phyloP scores from a whole-genome alignment of 1,284 basidiomycete species.

The Chalciporus sp. region DNA sequence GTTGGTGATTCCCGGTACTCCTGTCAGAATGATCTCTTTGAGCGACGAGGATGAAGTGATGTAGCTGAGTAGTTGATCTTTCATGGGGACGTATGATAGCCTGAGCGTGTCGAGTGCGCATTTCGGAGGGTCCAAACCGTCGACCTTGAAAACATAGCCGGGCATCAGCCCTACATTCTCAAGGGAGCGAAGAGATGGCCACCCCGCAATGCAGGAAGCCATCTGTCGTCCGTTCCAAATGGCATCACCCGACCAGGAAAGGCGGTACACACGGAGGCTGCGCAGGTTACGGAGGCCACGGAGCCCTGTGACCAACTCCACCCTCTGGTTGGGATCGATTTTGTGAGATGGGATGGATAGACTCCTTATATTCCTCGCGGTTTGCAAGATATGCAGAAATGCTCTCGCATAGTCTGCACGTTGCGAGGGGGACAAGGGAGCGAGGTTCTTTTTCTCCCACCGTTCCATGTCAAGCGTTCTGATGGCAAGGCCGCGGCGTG shows the following conservation, averaged over 20 bases:
- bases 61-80: neutral
- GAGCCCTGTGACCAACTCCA: too few relatives aligned
- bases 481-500: too few relatives aligned
- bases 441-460: too few relatives aligned
- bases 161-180: neutral
- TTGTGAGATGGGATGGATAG: neutral
- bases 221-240: neutral
- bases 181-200: neutral
- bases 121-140: neutral
- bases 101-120: neutral
- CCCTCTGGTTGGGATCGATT: neutral
- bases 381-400: neutral
- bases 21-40: neutral
- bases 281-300: neutral
- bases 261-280: neutral
- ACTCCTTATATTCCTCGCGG: neutral
- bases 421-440: neutral
- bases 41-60: neutral
- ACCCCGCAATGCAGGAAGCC: neutral
- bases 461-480: too few relatives aligned
- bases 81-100: neutral
- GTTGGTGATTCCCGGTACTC: neutral
- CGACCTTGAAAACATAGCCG: neutral
- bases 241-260: neutral
- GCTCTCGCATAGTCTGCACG: neutral